A percentile compares a stretch with the other conserved stretches of the same genome.
Conservation (phyloP, 345 rosid species). For the Populus ilicifolia region DNA sequence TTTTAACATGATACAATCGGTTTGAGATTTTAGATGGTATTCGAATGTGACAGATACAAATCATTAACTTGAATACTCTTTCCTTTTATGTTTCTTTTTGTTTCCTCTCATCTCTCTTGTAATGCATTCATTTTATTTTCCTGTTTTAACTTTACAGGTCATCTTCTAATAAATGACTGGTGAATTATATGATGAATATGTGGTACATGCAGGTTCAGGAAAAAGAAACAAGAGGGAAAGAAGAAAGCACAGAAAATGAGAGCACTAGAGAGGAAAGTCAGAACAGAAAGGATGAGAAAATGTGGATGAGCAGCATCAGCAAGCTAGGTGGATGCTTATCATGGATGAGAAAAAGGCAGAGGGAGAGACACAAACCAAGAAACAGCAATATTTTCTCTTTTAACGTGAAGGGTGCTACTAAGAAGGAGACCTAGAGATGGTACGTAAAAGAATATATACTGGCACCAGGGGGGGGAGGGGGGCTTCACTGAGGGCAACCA, state of each 20-base stretch:
- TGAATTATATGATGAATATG: not conserved
- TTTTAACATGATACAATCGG: no score
- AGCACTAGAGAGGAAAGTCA: constrained; percentile 15
- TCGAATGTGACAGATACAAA: no score
- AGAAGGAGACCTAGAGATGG: constrained; percentile 9
- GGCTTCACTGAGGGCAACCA: constrained; percentile 10
- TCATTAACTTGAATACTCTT: no score
- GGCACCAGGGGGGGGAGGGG: not conserved
- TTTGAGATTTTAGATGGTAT: no score
- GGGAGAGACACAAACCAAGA: constrained; percentile 41
- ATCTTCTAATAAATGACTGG: not conserved
- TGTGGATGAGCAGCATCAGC: constrained; percentile 28
- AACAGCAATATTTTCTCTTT: constrained; percentile 40
- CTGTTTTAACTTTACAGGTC: no score
- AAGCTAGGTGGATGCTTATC: constrained; percentile 60
- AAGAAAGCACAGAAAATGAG: constrained; percentile 20
- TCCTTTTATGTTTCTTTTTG: no score
- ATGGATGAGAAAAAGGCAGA: constrained; percentile 58
- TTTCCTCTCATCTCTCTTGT: no score
- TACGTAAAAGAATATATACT: not conserved
- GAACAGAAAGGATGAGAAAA: constrained; percentile 10
- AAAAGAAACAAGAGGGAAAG: constrained; percentile 32
- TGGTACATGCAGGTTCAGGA: constrained; percentile 29
- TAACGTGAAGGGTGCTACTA: constrained; percentile 32
- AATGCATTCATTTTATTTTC: no score